phyloP scores from a whole-genome alignment of 495 filamentous ascomycete species.

The Aspergillus indologenus region DNA sequence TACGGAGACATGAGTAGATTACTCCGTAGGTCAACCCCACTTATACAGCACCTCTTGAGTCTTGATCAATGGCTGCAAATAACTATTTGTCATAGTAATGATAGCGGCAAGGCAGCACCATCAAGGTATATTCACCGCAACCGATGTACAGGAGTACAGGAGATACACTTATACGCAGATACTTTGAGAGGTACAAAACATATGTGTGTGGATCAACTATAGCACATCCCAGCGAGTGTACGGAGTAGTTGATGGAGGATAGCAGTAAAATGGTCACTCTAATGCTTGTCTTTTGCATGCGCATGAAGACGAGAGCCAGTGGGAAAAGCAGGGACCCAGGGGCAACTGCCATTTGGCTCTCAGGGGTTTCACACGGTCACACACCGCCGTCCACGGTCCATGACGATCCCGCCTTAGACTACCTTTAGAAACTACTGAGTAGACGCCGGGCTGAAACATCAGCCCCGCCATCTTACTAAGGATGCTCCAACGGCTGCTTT shows the following conservation, averaged over 20 bases:
- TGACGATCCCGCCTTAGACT: conserved; percentile 13
- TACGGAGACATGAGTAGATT: background rate
- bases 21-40: background rate
- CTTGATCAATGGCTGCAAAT: background rate
- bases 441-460: conserved; percentile 18
- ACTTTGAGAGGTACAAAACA: too few species aligned
- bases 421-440: too few species aligned
- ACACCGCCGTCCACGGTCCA: conserved; percentile 12
- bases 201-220: too few species aligned
- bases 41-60: background rate
- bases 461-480: conserved; percentile 4
- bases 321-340: conserved; percentile 16
- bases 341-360: conserved; percentile 8
- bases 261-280: background rate
- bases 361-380: conserved; percentile 15
- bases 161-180: too few species aligned
- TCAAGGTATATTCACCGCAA: too few species aligned
- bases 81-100: background rate
- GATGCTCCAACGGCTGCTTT: conserved; percentile 3
- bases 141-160: too few species aligned
- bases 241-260: background rate
- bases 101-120: background rate
- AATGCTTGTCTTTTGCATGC: background rate
- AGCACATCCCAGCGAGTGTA: too few species aligned
- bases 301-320: background rate